Conservation (phyloP, 495 filamentous ascomycete species). For the Filosporella fistucella region DNA sequence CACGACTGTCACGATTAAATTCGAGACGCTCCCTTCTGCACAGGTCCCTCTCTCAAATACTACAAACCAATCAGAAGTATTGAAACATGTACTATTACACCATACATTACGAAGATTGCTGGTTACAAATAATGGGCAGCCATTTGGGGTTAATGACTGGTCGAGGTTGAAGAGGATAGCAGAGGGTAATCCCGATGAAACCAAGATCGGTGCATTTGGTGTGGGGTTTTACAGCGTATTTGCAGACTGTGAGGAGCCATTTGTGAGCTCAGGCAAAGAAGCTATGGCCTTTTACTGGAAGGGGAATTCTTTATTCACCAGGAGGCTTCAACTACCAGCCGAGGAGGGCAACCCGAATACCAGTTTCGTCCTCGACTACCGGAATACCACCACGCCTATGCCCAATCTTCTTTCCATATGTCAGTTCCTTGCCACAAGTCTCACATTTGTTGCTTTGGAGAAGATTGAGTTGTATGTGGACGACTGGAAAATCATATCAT, state of each 20-base stretch:
- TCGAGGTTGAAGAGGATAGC: slow-evolving; percentile 90
- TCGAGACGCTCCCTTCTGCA: slow-evolving; percentile 80
- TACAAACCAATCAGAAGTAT: slow-evolving; percentile 58
- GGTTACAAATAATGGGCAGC: slow-evolving; percentile 84
- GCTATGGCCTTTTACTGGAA: slow-evolving; percentile 99
- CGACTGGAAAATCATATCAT: slow-evolving; percentile 69
- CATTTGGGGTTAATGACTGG: slow-evolving; percentile 89
- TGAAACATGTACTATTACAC: slow-evolving; percentile 79
- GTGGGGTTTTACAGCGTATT: slow-evolving; percentile 99
- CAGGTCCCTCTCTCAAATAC: slow-evolving; percentile 66
- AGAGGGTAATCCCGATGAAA: slow-evolving; percentile 97
- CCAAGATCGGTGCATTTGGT: slow-evolving; percentile 97
- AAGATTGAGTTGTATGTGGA: slow-evolving; percentile 88
- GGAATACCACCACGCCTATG: slow-evolving; percentile 78
- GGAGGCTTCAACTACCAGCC: slow-evolving; percentile 64
- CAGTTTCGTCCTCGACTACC: slow-evolving; percentile 87
- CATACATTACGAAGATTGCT: slow-evolving; percentile 79
- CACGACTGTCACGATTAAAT: slow-evolving; percentile 81
- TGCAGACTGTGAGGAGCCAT: slow-evolving; percentile 95
- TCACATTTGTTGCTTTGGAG: slow-evolving; percentile 91
- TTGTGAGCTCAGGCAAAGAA: slow-evolving; percentile 83
- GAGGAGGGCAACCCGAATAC: slow-evolving; percentile 64
- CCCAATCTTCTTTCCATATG: slow-evolving; percentile 79
- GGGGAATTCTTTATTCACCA: slow-evolving; percentile 87
- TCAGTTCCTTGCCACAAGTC: slow-evolving; percentile 88